These are phyloP conservation scores for Teratosphaeria viscida DNA, from an alignment of 2,329 filamentous ascomycete species.

Conservation along the genomic window DNA sequence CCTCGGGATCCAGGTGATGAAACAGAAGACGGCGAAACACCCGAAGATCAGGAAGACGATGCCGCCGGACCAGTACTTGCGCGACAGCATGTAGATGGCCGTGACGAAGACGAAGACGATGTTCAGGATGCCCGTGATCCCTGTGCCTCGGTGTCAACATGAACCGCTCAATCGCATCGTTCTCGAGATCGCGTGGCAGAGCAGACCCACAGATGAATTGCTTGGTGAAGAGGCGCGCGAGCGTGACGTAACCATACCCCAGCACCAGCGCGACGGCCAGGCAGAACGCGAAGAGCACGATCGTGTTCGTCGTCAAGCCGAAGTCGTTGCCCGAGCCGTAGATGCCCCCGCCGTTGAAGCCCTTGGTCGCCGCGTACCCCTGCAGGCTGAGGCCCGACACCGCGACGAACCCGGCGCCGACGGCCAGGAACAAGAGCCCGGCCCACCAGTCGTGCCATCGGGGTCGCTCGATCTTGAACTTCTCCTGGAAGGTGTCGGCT, in stretches of 20 bases:
- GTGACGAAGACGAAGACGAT: conserved; percentile 76
- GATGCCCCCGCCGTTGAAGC: conserved; percentile 60
- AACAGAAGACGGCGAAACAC: conserved; percentile 70
- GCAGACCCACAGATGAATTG: conserved; percentile 29
- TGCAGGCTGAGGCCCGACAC: conserved; percentile 67
- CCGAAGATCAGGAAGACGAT: conserved; percentile 79
- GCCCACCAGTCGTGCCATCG: conserved; percentile 87
- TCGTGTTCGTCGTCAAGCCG: conserved; percentile 68
- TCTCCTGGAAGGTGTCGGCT: conserved; percentile 59
- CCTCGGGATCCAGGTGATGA: conserved; percentile 77
- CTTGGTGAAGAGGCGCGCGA: conserved; percentile 48
- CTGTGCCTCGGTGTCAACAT: too few species aligned
- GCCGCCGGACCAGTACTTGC: conserved; percentile 68
- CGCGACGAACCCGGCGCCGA: conserved; percentile 62
- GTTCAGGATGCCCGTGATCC: conserved; percentile 78
- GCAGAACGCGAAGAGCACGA: conserved; percentile 74
- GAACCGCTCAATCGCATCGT: too few species aligned
- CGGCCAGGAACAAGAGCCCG: conserved; percentile 62
- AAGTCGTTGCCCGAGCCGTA: conserved; percentile 58
- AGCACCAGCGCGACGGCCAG: conserved; percentile 63
- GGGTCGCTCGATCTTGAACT: conserved; percentile 71
- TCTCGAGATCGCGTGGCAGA: too few species aligned
- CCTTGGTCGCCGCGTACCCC: conserved; percentile 57
- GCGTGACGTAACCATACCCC: conserved; percentile 65
- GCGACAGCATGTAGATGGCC: conserved; percentile 72